Percentiles rank a stretch among this genome's conserved stretches.
phyloP scores from a whole-genome alignment of 2,329 filamentous ascomycete species.

The Claviceps citrina region DNA sequence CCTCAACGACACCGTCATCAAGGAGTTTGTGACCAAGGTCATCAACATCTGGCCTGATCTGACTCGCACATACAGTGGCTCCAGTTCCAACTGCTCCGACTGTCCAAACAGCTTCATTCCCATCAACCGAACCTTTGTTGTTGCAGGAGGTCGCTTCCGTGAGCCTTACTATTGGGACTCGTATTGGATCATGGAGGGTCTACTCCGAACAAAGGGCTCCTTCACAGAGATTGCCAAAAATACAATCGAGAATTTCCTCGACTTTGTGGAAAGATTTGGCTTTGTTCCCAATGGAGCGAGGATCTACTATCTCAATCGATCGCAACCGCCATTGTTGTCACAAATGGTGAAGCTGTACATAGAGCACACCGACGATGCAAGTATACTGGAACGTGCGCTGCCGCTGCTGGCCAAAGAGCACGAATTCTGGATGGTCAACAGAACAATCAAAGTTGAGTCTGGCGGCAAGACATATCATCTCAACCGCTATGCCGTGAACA shows the following conservation, averaged over 20 bases:
- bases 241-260: conserved; percentile 55
- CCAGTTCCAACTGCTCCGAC: conserved; percentile 35
- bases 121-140: conserved; percentile 52
- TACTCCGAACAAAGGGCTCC: conserved; percentile 47
- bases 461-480: conserved; percentile 35
- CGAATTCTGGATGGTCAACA: conserved; percentile 46
- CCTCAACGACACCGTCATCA: conserved; percentile 41
- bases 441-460: conserved; percentile 36
- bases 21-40: conserved; percentile 46
- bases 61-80: conserved; percentile 41
- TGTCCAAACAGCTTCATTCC: conserved; percentile 53
- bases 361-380: conserved; percentile 47
- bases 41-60: conserved; percentile 56
- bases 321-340: conserved; percentile 49
- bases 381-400: conserved; percentile 42
- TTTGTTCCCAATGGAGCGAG: conserved; percentile 56
- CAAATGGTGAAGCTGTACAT: conserved; percentile 52
- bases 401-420: conserved; percentile 49
- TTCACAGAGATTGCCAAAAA: conserved; percentile 49
- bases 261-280: conserved; percentile 47
- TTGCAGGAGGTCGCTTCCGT: conserved; percentile 54
- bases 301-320: conserved; percentile 52
- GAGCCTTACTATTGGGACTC: conserved; percentile 61
- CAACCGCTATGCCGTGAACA: conserved; percentile 43
- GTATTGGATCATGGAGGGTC: conserved; percentile 52